These are phyloP conservation scores for Penicillium arizonense DNA, from an alignment of 495 filamentous ascomycete species.

Conservation along the genomic window DNA sequence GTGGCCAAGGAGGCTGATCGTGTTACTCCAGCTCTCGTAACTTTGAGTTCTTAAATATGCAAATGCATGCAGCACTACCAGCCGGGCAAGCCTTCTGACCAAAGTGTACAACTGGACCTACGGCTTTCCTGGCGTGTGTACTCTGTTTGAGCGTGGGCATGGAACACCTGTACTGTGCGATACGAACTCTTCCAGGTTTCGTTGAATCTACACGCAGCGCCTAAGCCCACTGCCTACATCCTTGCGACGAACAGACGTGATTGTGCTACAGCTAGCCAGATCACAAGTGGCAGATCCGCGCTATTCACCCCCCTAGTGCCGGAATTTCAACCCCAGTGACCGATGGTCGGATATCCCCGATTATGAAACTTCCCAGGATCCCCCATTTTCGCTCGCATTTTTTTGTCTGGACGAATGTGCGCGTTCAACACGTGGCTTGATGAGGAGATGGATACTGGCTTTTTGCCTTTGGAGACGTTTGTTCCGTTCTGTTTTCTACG, in stretches of 20 bases:
- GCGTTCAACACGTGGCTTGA: constrained; percentile 25
- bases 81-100: background rate
- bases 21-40: background rate
- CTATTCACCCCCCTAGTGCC: background rate
- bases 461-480: background rate
- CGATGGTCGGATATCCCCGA: background rate
- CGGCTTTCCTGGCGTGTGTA: background rate
- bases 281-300: background rate
- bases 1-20: constrained; percentile 49
- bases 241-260: constrained; percentile 3
- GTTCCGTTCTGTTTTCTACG: constrained; percentile 6
- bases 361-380: background rate
- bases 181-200: background rate
- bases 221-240: background rate
- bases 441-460: background rate
- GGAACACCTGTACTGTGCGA: background rate
- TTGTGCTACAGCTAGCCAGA: constrained; percentile 1
- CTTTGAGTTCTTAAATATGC: constrained; percentile 3
- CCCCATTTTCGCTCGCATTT: background rate
- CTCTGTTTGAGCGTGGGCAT: background rate
- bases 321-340: background rate
- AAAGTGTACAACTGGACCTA: background rate
- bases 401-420: constrained; percentile 5
- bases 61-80: constrained; percentile 4
- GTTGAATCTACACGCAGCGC: background rate